Evolutionary conservation across 2,329 filamentous ascomycete species (phyloP), one percentile per base, ranked within the genome.

Genomic region (Aspergillus clavatus): DNA sequence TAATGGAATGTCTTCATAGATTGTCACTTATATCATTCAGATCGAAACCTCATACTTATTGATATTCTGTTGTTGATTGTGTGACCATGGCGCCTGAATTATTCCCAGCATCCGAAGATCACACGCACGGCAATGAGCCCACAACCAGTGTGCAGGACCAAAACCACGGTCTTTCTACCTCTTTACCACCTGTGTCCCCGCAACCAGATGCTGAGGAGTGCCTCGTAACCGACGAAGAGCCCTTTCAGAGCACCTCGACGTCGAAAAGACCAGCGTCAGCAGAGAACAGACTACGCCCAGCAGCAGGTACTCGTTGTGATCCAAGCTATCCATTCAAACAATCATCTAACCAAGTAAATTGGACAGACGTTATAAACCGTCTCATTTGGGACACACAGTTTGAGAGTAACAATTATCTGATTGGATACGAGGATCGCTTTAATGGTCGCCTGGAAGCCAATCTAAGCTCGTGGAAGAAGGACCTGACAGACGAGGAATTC

Each of bases 391-490:
- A 79, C 51, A 56, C 68, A 1, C 65, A 59, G 3, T 70, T 75
- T 14, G 65, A 72, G 40, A 64, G 64, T 4, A 56, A 57, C 4
- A 63, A 76, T 40, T 79, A 73, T 53, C 62, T 77, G 10, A 71
- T 80, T 23, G 77, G 75, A 3, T 80, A 79, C 47, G 62, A 74
- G 18, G 77, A 81, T 54, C 68, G 76, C 7, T 80, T 80, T 43
- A 54, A 71, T 8, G 75, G 74, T 0, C 65, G 72, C 16, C 65
- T 72, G 45, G 77, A 79, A 59, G 69, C 71, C 8, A 54, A 62
- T 7, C 59, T 78, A 3, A 66, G 69, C 37, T 66, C 63, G n/a
- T 80, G 77, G 77, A 75, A 77, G 54, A 71, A 66, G 14, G 75
- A 78, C 38, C 69, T 71, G 24, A 79, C 76, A 7, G 62, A 79